phyloP scores from a whole-genome alignment of 768 basidiomycete species.

The Leccinum rimulosum region DNA sequence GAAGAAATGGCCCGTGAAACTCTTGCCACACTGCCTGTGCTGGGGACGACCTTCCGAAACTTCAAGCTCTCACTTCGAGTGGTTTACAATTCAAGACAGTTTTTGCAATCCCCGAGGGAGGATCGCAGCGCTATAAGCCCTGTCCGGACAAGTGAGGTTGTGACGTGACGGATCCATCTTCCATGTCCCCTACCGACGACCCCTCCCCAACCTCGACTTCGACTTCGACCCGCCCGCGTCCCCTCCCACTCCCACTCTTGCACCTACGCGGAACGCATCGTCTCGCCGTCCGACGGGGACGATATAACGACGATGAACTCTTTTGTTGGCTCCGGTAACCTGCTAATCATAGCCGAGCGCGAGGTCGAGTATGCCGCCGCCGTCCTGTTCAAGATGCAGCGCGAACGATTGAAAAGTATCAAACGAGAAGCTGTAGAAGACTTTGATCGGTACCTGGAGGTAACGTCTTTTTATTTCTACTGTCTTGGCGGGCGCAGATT shows the following conservation, averaged over 20 bases:
- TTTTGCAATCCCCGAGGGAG: constrained; percentile 6
- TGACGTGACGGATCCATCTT: no score
- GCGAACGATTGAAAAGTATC: constrained; percentile 58
- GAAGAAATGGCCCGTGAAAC: background rate
- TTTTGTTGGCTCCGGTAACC: constrained; percentile 50
- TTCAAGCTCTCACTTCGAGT: background rate
- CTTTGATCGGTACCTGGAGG: constrained; percentile 53
- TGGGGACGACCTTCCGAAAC: background rate
- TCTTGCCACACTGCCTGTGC: constrained; percentile 3
- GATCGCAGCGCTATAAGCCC: background rate
- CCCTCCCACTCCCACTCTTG: no score
- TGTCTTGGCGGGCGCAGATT: background rate
- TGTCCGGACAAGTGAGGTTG: no score
- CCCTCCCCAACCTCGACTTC: no score
- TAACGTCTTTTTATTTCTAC: constrained; percentile 12
- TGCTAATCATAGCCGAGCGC: constrained; percentile 52
- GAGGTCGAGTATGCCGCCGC: constrained; percentile 53
- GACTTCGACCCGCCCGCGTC: no score
- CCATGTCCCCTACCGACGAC: no score
- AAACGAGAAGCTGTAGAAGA: constrained; percentile 61
- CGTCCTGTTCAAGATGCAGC: constrained; percentile 48
- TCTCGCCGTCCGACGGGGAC: no score
- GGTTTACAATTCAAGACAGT: background rate
- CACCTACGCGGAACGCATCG: no score
- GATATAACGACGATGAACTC: constrained; percentile 34